These are phyloP conservation scores for Rhodotorula paludigena DNA, from an alignment of 768 basidiomycete genomes.

Conservation along the genomic window DNA sequence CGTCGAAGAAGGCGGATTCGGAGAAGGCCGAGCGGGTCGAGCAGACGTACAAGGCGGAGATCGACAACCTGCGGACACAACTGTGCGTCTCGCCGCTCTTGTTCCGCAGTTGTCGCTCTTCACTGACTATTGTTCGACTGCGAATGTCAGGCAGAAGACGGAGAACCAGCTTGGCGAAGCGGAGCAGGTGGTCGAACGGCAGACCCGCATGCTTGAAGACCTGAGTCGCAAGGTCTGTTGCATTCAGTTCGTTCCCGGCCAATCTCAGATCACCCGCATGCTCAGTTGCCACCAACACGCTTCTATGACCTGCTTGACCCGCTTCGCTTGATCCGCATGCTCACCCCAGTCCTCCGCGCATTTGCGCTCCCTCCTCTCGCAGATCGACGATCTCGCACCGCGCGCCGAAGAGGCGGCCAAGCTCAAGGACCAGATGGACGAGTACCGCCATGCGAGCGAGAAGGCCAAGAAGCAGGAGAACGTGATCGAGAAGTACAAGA, in stretches of 20 bases:
- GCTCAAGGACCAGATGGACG: conserved; percentile 90
- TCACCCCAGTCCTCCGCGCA: too few species aligned
- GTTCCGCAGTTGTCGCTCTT: neutral
- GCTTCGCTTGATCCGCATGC: too few species aligned
- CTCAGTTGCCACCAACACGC: neutral
- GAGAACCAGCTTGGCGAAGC: conserved; percentile 82
- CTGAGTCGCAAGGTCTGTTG: conserved; percentile 60
- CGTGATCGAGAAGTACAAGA: conserved; percentile 97
- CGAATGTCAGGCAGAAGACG: conserved; percentile 71
- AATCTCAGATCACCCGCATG: too few species aligned
- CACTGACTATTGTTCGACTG: neutral
- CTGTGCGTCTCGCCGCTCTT: conserved; percentile 60
- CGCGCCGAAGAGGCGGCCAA: conserved; percentile 70
- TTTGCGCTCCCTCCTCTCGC: neutral
- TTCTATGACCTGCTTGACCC: too few species aligned
- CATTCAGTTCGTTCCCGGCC: neutral
- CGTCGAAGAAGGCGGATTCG: neutral
- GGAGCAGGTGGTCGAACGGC: conserved; percentile 78
- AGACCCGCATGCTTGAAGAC: conserved; percentile 62
- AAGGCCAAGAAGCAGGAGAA: conserved; percentile 90
- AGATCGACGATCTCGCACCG: conserved; percentile 69
- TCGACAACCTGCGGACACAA: conserved; percentile 72
- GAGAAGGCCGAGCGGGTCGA: conserved; percentile 10
- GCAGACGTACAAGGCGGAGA: conserved; percentile 65
- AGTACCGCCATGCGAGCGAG: conserved; percentile 88